These are phyloP conservation scores for Suillus decipiens DNA, from an alignment of 768 basidiomycete genomes.

Conservation along the genomic window DNA sequence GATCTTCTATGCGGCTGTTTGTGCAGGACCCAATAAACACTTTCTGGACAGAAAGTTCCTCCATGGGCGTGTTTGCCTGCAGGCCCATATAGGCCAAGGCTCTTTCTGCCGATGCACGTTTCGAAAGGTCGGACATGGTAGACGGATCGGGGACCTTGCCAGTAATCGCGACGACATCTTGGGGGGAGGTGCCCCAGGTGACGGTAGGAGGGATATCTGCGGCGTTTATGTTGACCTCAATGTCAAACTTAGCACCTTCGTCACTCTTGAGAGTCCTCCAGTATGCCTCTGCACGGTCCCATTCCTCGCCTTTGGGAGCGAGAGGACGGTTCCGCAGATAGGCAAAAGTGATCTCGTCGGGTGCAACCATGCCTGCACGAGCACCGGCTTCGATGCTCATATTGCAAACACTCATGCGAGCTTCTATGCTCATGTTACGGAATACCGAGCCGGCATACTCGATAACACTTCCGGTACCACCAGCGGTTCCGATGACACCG, in stretches of 20 bases:
- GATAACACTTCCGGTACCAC: conserved; percentile 89
- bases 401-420: conserved; percentile 89
- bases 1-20: conserved; percentile 91
- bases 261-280: conserved; percentile 82
- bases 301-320: conserved; percentile 79
- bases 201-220: conserved; percentile 88
- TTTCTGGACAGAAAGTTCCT: conserved; percentile 81
- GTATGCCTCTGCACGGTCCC: conserved; percentile 84
- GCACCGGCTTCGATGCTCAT: conserved; percentile 97
- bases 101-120: conserved; percentile 70
- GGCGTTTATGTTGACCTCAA: conserved; percentile 77
- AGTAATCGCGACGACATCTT: conserved; percentile 83
- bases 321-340: conserved; percentile 83
- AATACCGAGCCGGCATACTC: conserved; percentile 92
- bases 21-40: conserved; percentile 95
- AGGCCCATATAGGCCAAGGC: conserved; percentile 89
- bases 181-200: conserved; percentile 92
- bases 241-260: conserved; percentile 82
- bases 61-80: conserved; percentile 72
- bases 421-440: conserved; percentile 85
- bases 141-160: conserved; percentile 79
- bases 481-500: conserved; percentile 90
- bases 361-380: conserved; percentile 90
- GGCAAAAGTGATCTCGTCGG: conserved; percentile 83
- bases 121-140: conserved; percentile 60